phyloP scores from a whole-genome alignment of 495 filamentous ascomycete species.

The Oidiodendron maius region DNA sequence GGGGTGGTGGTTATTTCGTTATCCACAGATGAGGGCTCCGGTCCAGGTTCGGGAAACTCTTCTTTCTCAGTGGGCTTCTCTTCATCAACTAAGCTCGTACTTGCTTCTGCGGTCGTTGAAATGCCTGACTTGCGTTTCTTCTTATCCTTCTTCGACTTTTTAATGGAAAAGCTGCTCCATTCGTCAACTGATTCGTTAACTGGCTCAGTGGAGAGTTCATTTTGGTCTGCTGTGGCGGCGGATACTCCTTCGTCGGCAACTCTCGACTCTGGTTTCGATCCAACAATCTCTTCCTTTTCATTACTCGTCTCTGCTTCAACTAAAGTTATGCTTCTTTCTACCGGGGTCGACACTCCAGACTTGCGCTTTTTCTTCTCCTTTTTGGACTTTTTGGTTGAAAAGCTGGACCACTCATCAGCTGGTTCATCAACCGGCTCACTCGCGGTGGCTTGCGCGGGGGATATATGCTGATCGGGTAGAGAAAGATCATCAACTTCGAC shows the following conservation, averaged over 20 bases:
- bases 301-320: neutral
- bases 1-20: neutral
- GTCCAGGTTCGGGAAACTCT: neutral
- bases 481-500: no score
- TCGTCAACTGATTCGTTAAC: conserved; percentile 5
- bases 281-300: neutral
- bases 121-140: conserved; percentile 13
- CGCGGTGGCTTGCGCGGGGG: neutral
- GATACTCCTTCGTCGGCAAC: neutral
- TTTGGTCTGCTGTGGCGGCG: no score
- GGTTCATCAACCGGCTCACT: neutral
- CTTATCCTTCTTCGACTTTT: conserved; percentile 25
- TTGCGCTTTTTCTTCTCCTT: conserved; percentile 24
- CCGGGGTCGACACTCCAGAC: conserved; percentile 8
- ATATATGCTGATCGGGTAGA: neutral
- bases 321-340: neutral
- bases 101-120: conserved; percentile 6
- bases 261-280: neutral
- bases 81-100: neutral
- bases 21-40: neutral
- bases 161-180: conserved; percentile 5
- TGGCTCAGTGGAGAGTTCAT: neutral
- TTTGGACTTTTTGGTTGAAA: conserved; percentile 17
- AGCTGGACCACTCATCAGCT: conserved; percentile 9
- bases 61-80: neutral